Conservation (phyloP, 768 basidiomycete genomes). For the Calocybe gangraenosa region DNA sequence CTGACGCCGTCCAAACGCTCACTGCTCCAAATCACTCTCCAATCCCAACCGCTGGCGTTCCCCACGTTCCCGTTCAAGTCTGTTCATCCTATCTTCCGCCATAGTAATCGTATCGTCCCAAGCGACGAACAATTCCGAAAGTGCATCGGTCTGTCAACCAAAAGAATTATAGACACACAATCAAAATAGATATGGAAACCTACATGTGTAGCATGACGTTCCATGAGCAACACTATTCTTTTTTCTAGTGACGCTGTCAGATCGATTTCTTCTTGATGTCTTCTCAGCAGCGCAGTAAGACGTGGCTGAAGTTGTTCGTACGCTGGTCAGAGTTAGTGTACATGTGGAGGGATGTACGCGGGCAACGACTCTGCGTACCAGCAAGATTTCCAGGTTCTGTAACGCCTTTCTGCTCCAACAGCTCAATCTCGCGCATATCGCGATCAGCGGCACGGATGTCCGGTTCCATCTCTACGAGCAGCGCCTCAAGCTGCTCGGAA, state of each 20-base stretch:
- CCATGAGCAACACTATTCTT: conserved; percentile 60
- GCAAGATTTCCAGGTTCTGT: conserved; percentile 67
- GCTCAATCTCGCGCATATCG: conserved; percentile 75
- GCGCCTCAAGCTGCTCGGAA: conserved; percentile 61
- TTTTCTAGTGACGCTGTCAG: conserved; percentile 60
- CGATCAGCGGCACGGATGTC: conserved; percentile 82
- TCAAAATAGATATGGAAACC: conserved; percentile 16
- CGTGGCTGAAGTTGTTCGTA: conserved; percentile 63
- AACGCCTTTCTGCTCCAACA: conserved; percentile 66
- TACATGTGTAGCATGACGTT: conserved; percentile 70
- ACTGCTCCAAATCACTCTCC: no score
- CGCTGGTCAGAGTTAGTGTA: conserved; percentile 34
- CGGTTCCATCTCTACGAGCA: conserved; percentile 75
- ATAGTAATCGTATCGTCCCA: conserved; percentile 80
- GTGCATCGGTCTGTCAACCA: conserved; percentile 58
- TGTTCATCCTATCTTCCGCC: conserved; percentile 54
- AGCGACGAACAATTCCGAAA: conserved; percentile 80
- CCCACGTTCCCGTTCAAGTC: conserved; percentile 55
- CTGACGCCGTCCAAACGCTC: no score
- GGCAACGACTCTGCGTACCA: conserved; percentile 31
- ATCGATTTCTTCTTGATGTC: conserved; percentile 55
- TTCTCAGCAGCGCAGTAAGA: conserved; percentile 52
- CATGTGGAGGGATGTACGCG: background rate
- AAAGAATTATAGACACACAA: no score
- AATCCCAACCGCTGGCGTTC: conserved; percentile 63